Evolutionary conservation across 1,139 yeast species (phyloP).

Genomic region (Pichia sp.): DNA sequence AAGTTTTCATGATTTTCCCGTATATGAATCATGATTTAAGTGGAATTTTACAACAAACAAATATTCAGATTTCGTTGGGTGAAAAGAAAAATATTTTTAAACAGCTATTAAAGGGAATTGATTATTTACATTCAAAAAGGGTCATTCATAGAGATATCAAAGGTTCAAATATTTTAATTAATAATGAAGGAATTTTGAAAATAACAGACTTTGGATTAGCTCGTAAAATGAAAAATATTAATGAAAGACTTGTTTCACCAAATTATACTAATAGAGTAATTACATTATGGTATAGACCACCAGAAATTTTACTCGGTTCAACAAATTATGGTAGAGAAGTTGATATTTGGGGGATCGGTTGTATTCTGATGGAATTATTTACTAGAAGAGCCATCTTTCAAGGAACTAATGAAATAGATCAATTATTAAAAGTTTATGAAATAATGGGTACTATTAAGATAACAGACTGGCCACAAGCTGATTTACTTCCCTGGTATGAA

Average conservation of each 20-base stretch:
- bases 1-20: constrained; percentile 85
- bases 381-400: constrained; percentile 72
- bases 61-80: constrained; percentile 52
- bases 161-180: constrained; percentile 82
- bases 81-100: constrained; percentile 71
- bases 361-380: constrained; percentile 77
- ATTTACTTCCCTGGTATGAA: constrained; percentile 85
- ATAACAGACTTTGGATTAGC: constrained; percentile 96
- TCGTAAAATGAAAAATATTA: constrained; percentile 59
- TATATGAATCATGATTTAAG: constrained; percentile 91
- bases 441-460: constrained; percentile 81
- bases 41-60: constrained; percentile 77
- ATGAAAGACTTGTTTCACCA: constrained; percentile 46
- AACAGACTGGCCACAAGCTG: constrained; percentile 73
- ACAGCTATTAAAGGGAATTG: constrained; percentile 75
- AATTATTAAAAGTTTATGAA: constrained; percentile 66
- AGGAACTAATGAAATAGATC: constrained; percentile 85
- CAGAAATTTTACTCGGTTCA: constrained; percentile 83
- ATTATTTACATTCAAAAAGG: constrained; percentile 70
- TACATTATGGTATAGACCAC: constrained; percentile 96
- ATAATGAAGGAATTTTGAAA: constrained; percentile 65
- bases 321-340: constrained; percentile 87
- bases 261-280: constrained; percentile 92
- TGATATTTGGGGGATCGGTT: constrained; percentile 97
- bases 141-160: constrained; percentile 91